These are phyloP conservation scores for Arthrobotrys iridis DNA, from an alignment of 2,329 filamentous ascomycete species.

Conservation along the genomic window DNA sequence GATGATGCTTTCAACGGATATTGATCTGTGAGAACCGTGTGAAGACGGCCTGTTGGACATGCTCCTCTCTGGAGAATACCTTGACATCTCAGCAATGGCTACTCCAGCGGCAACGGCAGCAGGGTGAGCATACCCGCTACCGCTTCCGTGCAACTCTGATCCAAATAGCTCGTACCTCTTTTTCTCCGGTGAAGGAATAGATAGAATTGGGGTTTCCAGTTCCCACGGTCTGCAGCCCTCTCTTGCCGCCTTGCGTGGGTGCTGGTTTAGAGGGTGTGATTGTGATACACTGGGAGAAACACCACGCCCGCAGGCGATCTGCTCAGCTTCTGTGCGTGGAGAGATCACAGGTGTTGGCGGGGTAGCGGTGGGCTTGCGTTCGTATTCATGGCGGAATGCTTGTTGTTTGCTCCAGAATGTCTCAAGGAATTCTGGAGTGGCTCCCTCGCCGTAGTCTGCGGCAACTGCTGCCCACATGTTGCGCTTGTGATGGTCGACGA, in stretches of 20 bases:
- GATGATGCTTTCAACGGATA: conserved; percentile 56
- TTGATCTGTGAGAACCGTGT: conserved; percentile 55
- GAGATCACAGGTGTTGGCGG: conserved; percentile 58
- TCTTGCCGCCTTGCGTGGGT: conserved; percentile 55
- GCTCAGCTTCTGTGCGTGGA: conserved; percentile 56
- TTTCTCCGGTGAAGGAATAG: conserved; percentile 41
- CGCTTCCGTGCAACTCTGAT: conserved; percentile 47
- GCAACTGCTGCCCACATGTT: conserved; percentile 79
- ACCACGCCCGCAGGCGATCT: conserved; percentile 52
- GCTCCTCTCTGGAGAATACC: conserved; percentile 54
- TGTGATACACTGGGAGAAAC: conserved; percentile 48
- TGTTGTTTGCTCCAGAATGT: conserved; percentile 72
- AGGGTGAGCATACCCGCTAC: conserved; percentile 37
- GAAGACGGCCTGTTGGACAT: conserved; percentile 50
- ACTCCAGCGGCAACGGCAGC: conserved; percentile 48
- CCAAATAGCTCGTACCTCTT: conserved; percentile 51
- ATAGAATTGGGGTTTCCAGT: conserved; percentile 35
- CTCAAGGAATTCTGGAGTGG: conserved; percentile 72
- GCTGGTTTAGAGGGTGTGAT: conserved; percentile 54
- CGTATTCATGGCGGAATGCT: conserved; percentile 28
- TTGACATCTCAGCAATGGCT: conserved; percentile 53
- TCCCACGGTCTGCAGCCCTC: conserved; percentile 51
- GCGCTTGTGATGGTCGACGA: conserved; percentile 75
- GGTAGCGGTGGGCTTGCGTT: conserved; percentile 43
- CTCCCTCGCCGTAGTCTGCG: conserved; percentile 74